Base-by-base conservation (phyloP, 2,329 filamentous ascomycete genomes). In the Diplocarpon rosae region DNA sequence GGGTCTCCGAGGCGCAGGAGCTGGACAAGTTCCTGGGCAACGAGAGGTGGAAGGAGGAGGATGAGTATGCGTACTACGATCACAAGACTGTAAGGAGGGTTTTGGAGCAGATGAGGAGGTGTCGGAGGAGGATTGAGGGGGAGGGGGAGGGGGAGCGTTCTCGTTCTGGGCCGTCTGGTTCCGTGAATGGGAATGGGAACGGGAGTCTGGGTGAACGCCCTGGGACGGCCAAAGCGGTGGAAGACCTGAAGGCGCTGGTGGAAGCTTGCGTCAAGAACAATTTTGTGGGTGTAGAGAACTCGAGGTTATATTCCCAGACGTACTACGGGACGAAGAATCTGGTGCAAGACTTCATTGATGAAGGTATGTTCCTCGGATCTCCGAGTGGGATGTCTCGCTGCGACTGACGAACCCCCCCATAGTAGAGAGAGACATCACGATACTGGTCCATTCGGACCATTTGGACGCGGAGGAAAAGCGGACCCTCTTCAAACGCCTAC, bases 221-320 rank as follows among this genome's bases (percentile, higher is more conserved):
- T n/a, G 66, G 68, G 30, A 59, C 59, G 4, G 62, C 64, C 61
- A 68, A 73, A 47, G 72, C 80, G 0, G 69, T 87, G 2, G 83
- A 90, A 51, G 86, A 92, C 43, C 70, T 98, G 43, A 82, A 80
- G 50, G 73, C 74, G 1, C 66, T 96, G 47, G 69, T 93, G 15
- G 87, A 95, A 66, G 86, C 85, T 12, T 96, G 89, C 61, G 83
- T 95, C 56, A 98, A 95, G 73, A 94, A 89, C 65, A 96, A 98
- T 61, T 98, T 96, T 65, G 87, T 86, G 14, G 92, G 92, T 0
- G 81, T 95, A 12, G 92, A 98, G 64, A 96, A 95, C 57, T 80
- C 90, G 9, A 76, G 87, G 43, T 67, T 98, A n/a, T 98, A 98
- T 63, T 94, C 86, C 57, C 89, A 96, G 66, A 94, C 90, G 2